Base-by-base conservation (phyloP, 306 rosid genomes). In the Erythrophleum fordii region DNA sequence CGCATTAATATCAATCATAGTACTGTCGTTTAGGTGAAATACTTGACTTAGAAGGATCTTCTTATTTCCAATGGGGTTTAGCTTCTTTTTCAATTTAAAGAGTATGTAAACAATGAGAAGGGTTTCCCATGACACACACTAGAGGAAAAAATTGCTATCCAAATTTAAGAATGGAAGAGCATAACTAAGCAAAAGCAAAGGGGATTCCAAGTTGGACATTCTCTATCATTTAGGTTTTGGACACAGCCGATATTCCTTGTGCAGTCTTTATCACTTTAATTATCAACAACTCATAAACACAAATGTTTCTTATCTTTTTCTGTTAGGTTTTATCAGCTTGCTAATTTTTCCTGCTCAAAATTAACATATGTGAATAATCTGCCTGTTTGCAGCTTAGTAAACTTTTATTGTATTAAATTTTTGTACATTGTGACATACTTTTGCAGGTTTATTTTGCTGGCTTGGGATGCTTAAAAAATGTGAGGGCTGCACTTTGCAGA, bases 381-480 rank as follows among this genome's bases (percentile, higher is more conserved):
- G 12, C 25, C 29, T 55, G 61, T 64, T 75, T 64, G 68, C n/a
- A 73, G 56, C 65, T 73, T 67, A 16, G 31, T 73, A 73, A 81
- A 66, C 45, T 77, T 56, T 20, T 60, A 28, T 73, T 31, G 25
- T 25, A 51, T 9, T 53, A n/a, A 29, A 4, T 53, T n/a, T 48
- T 37, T 1, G 42, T 5, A 44, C 46, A 41, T 55, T 73, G 56
- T 69, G 52, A 65, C 74, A 73, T 73, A 52, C 84, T 77, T 58
- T 79, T 91, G 83, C 95, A 95, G 99, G 99, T 95, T 77, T 95
- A 95, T 86, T 95, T 95, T 90, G 97, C 99, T 83, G 95, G 97
- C 81, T 85, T 95, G 92, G 99, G 99, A 60, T 89, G 99, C 87
- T 91, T 95, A 81, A 95, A 91, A 86, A 95, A 93, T 86, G 92